Evolutionary conservation across 2,329 filamentous ascomycete genomes (phyloP), one percentile per base, ranked within the genome.

Genomic region (Aspergillus fischeri): DNA sequence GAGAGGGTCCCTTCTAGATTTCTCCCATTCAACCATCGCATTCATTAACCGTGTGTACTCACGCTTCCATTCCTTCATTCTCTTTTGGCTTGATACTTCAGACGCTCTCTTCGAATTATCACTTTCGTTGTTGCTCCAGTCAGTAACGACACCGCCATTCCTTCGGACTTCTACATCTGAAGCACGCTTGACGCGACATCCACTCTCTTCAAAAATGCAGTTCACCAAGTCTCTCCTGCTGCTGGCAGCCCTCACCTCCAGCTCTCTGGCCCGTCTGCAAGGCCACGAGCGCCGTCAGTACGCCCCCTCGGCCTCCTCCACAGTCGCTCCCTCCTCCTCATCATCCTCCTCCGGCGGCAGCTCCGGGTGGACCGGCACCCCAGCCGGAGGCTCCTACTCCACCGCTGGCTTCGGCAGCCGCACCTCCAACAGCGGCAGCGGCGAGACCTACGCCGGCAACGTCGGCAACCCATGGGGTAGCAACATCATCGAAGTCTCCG

Each of bases 391-490:
- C 35, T 48, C 55, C 38, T 71, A 61, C 63, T 65, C 67, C 1
- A 70, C 65, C 21, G 49, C 59, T 4, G 74, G 73, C 51, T 76
- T 76, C 60, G 74, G 74, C 47, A 29, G 49, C 29, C 57, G 45
- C 41, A 75, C 68, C 53, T 53, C 56, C 50, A 58, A 56, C 29
- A 63, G 61, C 25, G 61, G 65, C 54, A 63, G 63, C 9, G 64
- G 63, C 20, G 66, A 64, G 35, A 67, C 65, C 54, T 76, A 75
- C 67, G 21, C 55, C 7, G 74, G 74, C 57, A 76, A 76, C 61
- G 67, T 73, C 20, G 74, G 74, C 56, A 67, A 57, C 49, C 74
- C 74, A 25, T 75, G 71, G 61, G 73, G 75, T 49, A 73, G 69
- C 69, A 75, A 76, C 68, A 74, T 75, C 53, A 69, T 75, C 57